Conservation (phyloP, 306 rosid species). For the Corylus heterophylla region DNA sequence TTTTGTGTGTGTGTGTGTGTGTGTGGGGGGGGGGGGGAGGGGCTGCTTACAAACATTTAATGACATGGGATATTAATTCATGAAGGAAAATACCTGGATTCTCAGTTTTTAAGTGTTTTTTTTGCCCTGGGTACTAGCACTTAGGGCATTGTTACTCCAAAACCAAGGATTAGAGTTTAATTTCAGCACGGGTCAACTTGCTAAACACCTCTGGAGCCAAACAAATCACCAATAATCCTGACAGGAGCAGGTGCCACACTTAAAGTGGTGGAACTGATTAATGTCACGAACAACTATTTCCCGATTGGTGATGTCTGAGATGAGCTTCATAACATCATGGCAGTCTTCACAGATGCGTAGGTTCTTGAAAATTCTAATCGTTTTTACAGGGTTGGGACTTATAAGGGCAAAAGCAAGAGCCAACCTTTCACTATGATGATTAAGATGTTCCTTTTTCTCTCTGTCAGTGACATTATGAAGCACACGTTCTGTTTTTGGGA, state of each 20-base stretch:
- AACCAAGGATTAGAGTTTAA: background rate
- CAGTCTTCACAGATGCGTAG: conserved; percentile 42
- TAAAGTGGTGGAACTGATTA: conserved; percentile 40
- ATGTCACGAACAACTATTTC: conserved; percentile 42
- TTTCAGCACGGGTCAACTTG: background rate
- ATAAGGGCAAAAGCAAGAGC: conserved; percentile 41
- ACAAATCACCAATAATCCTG: conserved; percentile 41
- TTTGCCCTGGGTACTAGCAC: background rate
- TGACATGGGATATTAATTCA: background rate
- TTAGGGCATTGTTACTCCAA: background rate
- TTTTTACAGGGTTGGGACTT: conserved; percentile 21
- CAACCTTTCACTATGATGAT: conserved; percentile 43
- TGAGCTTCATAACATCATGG: conserved; percentile 40
- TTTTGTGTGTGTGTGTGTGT: background rate
- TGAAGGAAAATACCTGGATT: background rate
- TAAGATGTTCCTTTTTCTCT: conserved; percentile 36
- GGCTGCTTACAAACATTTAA: background rate
- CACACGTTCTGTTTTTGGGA: conserved; percentile 30
- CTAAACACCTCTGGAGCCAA: background rate
- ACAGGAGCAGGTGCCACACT: conserved; percentile 42
- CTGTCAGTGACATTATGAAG: conserved; percentile 30
- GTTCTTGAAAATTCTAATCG: conserved; percentile 36
- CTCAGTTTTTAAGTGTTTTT: background rate
- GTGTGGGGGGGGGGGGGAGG: no score
- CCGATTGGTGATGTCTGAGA: conserved; percentile 27